phyloP scores from a whole-genome alignment of 305 asterid species.

The Fraxinus paxiana region DNA sequence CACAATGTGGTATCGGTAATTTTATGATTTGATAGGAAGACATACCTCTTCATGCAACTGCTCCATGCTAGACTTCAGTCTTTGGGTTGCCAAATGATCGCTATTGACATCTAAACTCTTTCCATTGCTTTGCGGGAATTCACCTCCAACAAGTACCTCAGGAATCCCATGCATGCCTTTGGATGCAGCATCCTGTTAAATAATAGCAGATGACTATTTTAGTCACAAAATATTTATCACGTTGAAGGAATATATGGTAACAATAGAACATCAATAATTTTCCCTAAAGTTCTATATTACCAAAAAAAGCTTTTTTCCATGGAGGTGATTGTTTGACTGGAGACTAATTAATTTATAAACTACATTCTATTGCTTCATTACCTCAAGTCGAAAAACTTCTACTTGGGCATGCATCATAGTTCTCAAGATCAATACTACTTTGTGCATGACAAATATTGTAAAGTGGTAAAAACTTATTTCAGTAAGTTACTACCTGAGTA shows the following conservation, averaged over 20 bases:
- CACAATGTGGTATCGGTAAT: background rate
- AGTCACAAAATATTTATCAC: background rate
- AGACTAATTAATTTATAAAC: background rate
- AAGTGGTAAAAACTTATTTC: background rate
- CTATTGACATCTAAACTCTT: constrained; percentile 26
- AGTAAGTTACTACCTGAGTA: constrained; percentile 39
- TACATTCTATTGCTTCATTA: background rate
- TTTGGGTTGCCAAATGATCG: constrained; percentile 44
- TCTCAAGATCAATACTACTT: background rate
- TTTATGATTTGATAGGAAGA: constrained; percentile 10
- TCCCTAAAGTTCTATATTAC: background rate
- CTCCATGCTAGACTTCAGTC: constrained; percentile 72
- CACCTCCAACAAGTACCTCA: background rate
- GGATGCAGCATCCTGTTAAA: background rate
- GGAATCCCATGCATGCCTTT: background rate
- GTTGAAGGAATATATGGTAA: constrained; percentile 13
- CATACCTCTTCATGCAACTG: constrained; percentile 83
- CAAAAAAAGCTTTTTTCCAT: background rate
- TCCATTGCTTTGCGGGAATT: constrained; percentile 34
- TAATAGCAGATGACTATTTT: background rate
- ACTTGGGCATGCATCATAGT: background rate
- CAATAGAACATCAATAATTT: background rate
- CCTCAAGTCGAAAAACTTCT: background rate
- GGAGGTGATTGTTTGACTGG: background rate
- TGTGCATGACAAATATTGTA: background rate